Base-by-base conservation (phyloP, 1,139 yeast species). In the Pichia sp. region DNA sequence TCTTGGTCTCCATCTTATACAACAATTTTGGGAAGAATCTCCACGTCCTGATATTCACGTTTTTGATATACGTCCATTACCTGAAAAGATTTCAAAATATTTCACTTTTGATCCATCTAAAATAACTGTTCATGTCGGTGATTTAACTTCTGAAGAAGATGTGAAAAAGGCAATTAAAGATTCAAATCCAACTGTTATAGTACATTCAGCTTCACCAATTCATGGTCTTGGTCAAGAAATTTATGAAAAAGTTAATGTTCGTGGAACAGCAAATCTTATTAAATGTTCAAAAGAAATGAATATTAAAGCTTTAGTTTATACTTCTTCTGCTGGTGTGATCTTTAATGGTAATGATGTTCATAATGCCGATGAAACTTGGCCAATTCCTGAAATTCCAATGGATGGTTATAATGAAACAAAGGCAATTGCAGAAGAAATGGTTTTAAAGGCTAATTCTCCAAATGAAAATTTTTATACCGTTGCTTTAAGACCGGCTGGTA, bases 401-500 rank as follows among this genome's bases (percentile, higher is more conserved):
- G 98, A 94, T 64, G 95, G 95, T 1, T 94, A 94, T 66, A 94
- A 92, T 62, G 90, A 86, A 63, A 90, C 98, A 25, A 94, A 94
- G 66, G 97, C 96, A 10, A 75, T 76, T 51, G 99, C 97, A 0
- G 99, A 94, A 67, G 76, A 75, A 32, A 77, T 82, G 66, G 96
- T 90, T 2, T 73, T 90, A 63, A 70, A 75, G 37, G 86, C 95
- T 26, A 82, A 86, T 63, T 75, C 72, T 57, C 71, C 67, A 40
- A 66, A 70, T 0, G 70, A 72, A n/a, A 74, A 75, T 7, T 77
- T 86, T 52, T 67, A 74, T 45, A 92, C 98, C 0, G 84, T 87
- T 39, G 90, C 97, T 5, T 69, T 94, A 49, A 79, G 99, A 56
- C 98, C 98, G 2, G 97, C 98, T 0, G 99, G 98, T 37, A 89